A percentile compares a stretch with the other conserved stretches of the same genome.
These are phyloP conservation scores for Aspergillus sp. DNA, from an alignment of 2,329 filamentous ascomycete genomes.

Conservation along the genomic window DNA sequence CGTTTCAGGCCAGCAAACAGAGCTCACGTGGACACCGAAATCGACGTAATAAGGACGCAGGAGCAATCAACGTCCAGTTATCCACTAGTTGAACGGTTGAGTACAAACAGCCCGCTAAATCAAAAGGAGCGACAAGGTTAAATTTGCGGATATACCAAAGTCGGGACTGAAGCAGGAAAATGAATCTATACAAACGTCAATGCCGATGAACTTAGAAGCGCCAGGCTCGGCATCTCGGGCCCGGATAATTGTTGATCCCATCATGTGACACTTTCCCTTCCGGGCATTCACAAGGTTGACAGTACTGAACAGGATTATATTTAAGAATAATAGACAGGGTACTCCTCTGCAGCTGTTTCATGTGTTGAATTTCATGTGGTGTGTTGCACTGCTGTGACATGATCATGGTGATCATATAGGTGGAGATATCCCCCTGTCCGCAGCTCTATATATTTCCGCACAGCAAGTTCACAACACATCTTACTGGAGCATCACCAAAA, in stretches of 20 bases:
- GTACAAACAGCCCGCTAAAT: background rate
- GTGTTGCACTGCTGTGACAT: too few relatives aligned
- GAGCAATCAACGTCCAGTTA: background rate
- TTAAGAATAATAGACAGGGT: too few relatives aligned
- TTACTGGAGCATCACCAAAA: too few relatives aligned
- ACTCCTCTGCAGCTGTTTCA: too few relatives aligned
- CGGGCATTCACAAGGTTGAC: background rate
- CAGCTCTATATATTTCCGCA: too few relatives aligned
- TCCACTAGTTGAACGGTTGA: background rate
- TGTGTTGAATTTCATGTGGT: too few relatives aligned
- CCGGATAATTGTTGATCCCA: background rate
- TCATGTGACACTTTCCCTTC: conserved; percentile 3
- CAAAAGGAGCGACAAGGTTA: background rate
- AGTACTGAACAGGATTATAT: too few relatives aligned
- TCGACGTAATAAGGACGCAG: background rate
- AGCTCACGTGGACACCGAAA: conserved; percentile 3
- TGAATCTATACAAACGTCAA: conserved; percentile 8
- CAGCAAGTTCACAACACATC: too few relatives aligned
- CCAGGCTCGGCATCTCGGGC: background rate
- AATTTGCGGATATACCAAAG: background rate
- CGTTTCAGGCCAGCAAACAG: background rate
- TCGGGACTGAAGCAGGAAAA: background rate
- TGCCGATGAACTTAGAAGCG: background rate
- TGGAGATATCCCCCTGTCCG: too few relatives aligned
- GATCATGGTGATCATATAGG: too few relatives aligned